Evolutionary conservation across 2,329 filamentous ascomycete species (phyloP).

Genomic region (Coccinonectria pachysandricola): DNA sequence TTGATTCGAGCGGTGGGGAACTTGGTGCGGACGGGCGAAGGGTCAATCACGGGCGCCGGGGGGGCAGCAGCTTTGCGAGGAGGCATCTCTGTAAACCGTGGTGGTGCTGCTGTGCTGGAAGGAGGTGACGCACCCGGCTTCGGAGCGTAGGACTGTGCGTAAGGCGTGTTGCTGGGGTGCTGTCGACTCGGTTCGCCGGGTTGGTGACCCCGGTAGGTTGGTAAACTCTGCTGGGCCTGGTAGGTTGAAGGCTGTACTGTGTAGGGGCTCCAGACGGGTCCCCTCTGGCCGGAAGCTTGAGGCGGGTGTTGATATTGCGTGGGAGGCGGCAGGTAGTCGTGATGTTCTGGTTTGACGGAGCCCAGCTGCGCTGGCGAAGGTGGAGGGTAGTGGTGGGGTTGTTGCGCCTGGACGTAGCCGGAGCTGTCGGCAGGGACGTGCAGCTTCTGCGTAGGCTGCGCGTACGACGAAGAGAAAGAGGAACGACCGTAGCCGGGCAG

Average conservation of each 20-base stretch:
- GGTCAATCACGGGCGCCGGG: conserved; percentile 36
- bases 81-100: conserved; percentile 23
- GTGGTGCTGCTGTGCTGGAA: conserved; percentile 5
- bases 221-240: conserved; percentile 7
- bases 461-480: conserved; percentile 17
- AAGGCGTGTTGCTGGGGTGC: conserved; percentile 5
- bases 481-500: conserved; percentile 18
- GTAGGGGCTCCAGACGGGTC: conserved; percentile 5
- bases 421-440: too few species aligned
- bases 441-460: too few species aligned
- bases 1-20: conserved; percentile 97
- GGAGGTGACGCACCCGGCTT: conserved; percentile 3
- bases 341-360: conserved; percentile 12
- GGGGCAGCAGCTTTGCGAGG: conserved; percentile 24
- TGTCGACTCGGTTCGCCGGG: conserved; percentile 6
- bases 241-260: conserved; percentile 4
- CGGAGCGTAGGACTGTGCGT: conserved; percentile 10
- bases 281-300: conserved; percentile 4
- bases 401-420: conserved; percentile 17
- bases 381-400: conserved; percentile 15
- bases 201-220: too few species aligned
- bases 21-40: conserved; percentile 78
- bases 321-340: conserved; percentile 13
- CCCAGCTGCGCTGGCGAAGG: conserved; percentile 14
- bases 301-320: conserved; percentile 11